A percentile compares a stretch with the other conserved stretches of the same genome.
Evolutionary conservation across 257 asterid genomes (phyloP).

Genomic region (Rubia yunnanensis): DNA sequence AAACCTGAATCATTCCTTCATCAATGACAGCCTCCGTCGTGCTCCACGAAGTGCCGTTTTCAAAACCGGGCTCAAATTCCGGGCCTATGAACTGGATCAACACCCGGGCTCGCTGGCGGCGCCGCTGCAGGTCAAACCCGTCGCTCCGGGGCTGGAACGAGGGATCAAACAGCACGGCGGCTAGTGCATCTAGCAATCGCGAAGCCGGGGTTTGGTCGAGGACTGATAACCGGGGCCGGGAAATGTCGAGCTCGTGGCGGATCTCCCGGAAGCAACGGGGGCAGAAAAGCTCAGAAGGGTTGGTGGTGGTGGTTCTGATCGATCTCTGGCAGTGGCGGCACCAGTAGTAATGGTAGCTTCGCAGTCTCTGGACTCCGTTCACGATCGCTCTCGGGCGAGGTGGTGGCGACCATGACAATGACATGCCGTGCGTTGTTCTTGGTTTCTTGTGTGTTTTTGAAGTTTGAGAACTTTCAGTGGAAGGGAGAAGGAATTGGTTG

Average conservation of each 20-base stretch:
- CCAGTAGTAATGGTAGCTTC: constrained; percentile 86
- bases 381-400: constrained; percentile 34
- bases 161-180: constrained; percentile 44
- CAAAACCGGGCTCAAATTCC: constrained; percentile 25
- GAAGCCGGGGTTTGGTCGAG: constrained; percentile 35
- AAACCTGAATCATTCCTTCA: too few species aligned
- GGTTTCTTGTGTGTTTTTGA: background rate
- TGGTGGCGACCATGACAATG: constrained; percentile 24
- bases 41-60: constrained; percentile 19
- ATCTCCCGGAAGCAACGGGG: constrained; percentile 56
- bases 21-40: constrained; percentile 2
- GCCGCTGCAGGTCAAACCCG: constrained; percentile 10
- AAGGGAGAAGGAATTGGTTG: constrained; percentile 38
- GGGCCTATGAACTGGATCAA: constrained; percentile 58
- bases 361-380: constrained; percentile 51
- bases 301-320: constrained; percentile 53
- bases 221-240: constrained; percentile 36
- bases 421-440: constrained; percentile 25
- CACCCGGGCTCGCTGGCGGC: constrained; percentile 29
- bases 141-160: constrained; percentile 14
- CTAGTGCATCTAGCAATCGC: constrained; percentile 39
- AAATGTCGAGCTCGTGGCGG: constrained; percentile 48
- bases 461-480: too few species aligned
- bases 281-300: constrained; percentile 61
- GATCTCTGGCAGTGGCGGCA: constrained; percentile 64